These are phyloP conservation scores for Gardenia jasminoides DNA, from an alignment of 257 asterid genomes.

Conservation along the genomic window DNA sequence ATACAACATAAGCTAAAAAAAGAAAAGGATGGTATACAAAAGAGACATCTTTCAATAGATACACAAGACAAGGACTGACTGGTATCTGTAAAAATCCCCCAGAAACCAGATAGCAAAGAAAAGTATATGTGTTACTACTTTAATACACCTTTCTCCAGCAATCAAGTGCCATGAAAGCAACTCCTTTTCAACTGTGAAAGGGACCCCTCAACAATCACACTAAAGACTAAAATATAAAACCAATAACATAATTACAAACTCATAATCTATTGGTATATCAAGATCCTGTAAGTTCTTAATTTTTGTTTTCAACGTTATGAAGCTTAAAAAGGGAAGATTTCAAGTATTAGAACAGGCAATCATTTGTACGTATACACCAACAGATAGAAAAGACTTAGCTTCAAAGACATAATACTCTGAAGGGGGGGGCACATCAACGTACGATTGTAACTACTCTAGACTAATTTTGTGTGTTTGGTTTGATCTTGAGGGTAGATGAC, in stretches of 20 bases:
- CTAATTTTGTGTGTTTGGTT: neutral
- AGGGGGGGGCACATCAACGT: constrained; percentile 11
- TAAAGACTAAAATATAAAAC: constrained; percentile 12
- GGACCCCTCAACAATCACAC: constrained; percentile 49
- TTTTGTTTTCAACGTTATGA: constrained; percentile 15
- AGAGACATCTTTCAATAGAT: constrained; percentile 35
- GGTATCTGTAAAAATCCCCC: constrained; percentile 12
- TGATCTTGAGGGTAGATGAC: neutral
- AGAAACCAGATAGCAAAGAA: constrained; percentile 22
- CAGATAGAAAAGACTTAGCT: constrained; percentile 66
- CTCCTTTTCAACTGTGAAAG: constrained; percentile 47
- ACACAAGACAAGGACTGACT: constrained; percentile 28
- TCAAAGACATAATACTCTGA: constrained; percentile 42
- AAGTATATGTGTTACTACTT: constrained; percentile 1
- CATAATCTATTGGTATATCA: constrained; percentile 1
- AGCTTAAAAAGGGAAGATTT: constrained; percentile 21
- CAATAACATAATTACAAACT: constrained; percentile 12
- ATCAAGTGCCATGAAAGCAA: constrained; percentile 53
- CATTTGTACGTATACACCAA: constrained; percentile 35
- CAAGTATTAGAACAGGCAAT: constrained; percentile 25
- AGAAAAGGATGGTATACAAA: constrained; percentile 18
- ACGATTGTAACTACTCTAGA: constrained; percentile 14
- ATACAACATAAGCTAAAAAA: constrained; percentile 17
- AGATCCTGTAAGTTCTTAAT: constrained; percentile 12
- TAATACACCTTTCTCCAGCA: constrained; percentile 22